Evolutionary conservation across 768 basidiomycete species (phyloP), one percentile per base, ranked within the genome.

Genomic region (Kwoniella bestiolae): DNA sequence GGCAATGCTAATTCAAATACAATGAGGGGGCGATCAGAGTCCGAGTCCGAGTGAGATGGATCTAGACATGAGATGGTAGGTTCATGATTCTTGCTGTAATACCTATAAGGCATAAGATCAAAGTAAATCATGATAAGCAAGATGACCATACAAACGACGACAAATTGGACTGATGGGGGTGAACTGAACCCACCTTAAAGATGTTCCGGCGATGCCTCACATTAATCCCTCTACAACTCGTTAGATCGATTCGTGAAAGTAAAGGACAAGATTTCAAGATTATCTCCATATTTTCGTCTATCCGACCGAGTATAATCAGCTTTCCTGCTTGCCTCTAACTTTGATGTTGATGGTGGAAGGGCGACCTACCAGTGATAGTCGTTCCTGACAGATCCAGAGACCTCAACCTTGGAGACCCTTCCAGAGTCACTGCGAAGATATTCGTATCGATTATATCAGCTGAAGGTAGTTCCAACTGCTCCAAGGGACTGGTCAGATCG

Each of bases 161-260:
- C n/a, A n/a, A n/a, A n/a, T n/a, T n/a, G n/a, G n/a, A n/a, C n/a
- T n/a, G n/a, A n/a, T n/a, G n/a, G n/a, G n/a, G n/a, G n/a, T n/a
- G n/a, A n/a, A n/a, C n/a, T n/a, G n/a, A 51, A 64, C 68, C 26
- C 45, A 69, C 73, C 68, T 67, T 55, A 60, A 76, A 76, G 25
- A 76, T 69, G 26, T 67, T 68, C 44, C 75, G 50, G n/a, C 75
- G 55, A 49, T 74, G 45, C 28, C 67, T 46, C 23, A 76, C 75
- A 34, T 66, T 64, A 5, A 76, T 65, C 3, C 75, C 75, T 25
- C 72, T 66, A 64, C 75, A 76, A 26, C 66, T 66, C 12, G 72
- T 77, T 41, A 77, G 38, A 51, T 77, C 71, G 29, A 77, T 68
- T 26, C 58, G 26, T 9, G 67, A 69, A 14, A 77, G 29, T 16